A percentile compares a stretch with the other conserved stretches of the same genome.
phyloP scores from a whole-genome alignment of 2,329 filamentous ascomycete species.

The Penicillium janthinellum region DNA sequence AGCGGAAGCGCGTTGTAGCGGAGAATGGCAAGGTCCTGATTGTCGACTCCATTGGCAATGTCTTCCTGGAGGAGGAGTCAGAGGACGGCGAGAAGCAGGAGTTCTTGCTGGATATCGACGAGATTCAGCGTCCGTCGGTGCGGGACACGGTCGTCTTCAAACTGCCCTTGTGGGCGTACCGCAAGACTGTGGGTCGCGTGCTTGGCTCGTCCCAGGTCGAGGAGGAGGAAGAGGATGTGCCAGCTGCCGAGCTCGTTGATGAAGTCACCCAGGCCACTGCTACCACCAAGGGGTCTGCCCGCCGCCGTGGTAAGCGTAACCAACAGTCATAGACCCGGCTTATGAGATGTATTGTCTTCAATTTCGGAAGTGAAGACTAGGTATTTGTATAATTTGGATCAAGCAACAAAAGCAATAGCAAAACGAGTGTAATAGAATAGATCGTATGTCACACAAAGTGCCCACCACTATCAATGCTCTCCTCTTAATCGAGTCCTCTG shows the following conservation, averaged over 20 bases:
- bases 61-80: slow-evolving; percentile 90
- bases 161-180: slow-evolving; percentile 74
- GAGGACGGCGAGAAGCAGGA: slow-evolving; percentile 83
- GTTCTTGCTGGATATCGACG: slow-evolving; percentile 84
- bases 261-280: slow-evolving; percentile 30
- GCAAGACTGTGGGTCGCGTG: slow-evolving; percentile 40
- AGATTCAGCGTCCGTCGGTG: slow-evolving; percentile 76
- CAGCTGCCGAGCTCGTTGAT: slow-evolving; percentile 23
- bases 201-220: slow-evolving; percentile 24
- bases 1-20: slow-evolving; percentile 83
- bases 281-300: slow-evolving; percentile 24
- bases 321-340: slow-evolving; percentile 28
- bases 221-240: slow-evolving; percentile 24
- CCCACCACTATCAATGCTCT: not conserved
- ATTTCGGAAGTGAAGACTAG: not conserved
- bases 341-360: no score
- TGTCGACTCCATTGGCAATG: slow-evolving; percentile 87
- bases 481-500: no score
- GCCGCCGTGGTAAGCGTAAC: slow-evolving; percentile 33
- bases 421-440: not conserved
- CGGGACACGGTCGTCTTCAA: slow-evolving; percentile 80
- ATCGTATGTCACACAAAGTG: not conserved
- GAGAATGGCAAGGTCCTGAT: slow-evolving; percentile 95
- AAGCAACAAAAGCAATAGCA: not conserved
- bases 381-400: not conserved